Evolutionary conservation across 2,329 filamentous ascomycete species (phyloP).

Genomic region (Emergomyces orientalis): DNA sequence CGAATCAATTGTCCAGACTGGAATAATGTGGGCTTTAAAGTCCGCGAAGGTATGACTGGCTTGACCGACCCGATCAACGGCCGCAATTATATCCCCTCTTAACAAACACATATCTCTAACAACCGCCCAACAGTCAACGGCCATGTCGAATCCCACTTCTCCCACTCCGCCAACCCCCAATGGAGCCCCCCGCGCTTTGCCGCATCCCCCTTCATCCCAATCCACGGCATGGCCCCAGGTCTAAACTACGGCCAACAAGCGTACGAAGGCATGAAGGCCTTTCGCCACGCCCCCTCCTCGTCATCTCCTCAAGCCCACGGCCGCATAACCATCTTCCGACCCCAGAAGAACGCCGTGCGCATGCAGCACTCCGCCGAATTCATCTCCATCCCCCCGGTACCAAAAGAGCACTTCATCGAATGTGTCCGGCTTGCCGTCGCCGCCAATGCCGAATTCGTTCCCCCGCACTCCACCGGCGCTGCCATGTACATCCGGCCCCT

Average conservation of each 20-base stretch:
- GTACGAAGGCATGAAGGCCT: slow-evolving; percentile 97
- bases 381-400: slow-evolving; percentile 73
- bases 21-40: slow-evolving; percentile 84
- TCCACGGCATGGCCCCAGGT: slow-evolving; percentile 91
- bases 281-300: slow-evolving; percentile 55
- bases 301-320: slow-evolving; percentile 40
- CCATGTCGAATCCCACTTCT: slow-evolving; percentile 83
- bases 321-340: slow-evolving; percentile 76
- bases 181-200: slow-evolving; percentile 77
- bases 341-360: slow-evolving; percentile 71
- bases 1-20: slow-evolving; percentile 52
- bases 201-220: slow-evolving; percentile 69
- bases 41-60: slow-evolving; percentile 63
- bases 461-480: slow-evolving; percentile 77
- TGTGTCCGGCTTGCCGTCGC: slow-evolving; percentile 72
- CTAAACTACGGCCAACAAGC: slow-evolving; percentile 97
- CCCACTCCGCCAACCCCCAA: slow-evolving; percentile 55
- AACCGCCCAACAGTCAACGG: slow-evolving; percentile 57
- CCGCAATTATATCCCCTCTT: too few species aligned
- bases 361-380: slow-evolving; percentile 77
- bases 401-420: slow-evolving; percentile 63
- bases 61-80: neutral
- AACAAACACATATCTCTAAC: slow-evolving; percentile 1
- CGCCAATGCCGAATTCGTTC: slow-evolving; percentile 83
- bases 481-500: slow-evolving; percentile 89